Evolutionary conservation across 345 rosid species (phyloP).

Genomic region (Brassica rapa): DNA sequence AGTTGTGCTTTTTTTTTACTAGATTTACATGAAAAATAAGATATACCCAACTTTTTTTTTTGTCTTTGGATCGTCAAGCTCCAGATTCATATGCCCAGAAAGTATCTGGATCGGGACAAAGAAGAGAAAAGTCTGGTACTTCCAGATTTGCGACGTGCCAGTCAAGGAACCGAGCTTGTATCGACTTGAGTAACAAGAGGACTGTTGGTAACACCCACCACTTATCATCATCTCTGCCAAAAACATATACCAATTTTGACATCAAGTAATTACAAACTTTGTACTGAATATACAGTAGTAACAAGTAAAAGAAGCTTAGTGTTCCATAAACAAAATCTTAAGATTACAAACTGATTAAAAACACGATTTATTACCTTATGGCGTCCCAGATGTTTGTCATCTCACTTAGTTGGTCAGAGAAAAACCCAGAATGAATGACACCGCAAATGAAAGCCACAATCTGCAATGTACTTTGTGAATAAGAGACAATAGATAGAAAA

Average conservation of each 20-base stretch:
- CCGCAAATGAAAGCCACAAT: constrained; percentile 85
- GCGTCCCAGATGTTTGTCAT: constrained; percentile 54
- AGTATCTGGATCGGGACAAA: constrained; percentile 81
- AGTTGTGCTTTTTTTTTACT: neutral
- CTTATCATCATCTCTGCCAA: constrained; percentile 69
- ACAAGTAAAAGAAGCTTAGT: neutral
- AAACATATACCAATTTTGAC: constrained; percentile 6
- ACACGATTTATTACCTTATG: constrained; percentile 54
- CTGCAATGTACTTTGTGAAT: constrained; percentile 48
- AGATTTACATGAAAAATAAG: constrained; percentile 33
- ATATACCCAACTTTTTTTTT: constrained; percentile 4
- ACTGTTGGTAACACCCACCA: constrained; percentile 94
- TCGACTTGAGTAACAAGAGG: constrained; percentile 63
- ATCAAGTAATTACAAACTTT: neutral
- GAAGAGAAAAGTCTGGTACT: constrained; percentile 75
- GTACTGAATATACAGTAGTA: neutral
- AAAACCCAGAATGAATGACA: constrained; percentile 55
- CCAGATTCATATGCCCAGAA: constrained; percentile 88
- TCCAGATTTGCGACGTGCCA: constrained; percentile 96
- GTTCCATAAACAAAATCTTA: neutral
- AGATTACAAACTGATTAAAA: neutral
- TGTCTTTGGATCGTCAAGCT: constrained; percentile 46
- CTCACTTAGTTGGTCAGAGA: constrained; percentile 46
- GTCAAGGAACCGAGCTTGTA: constrained; percentile 85
- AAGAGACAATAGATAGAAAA: constrained; percentile 2